Conservation (phyloP, 306 rosid genomes). For the Vigna hirtella region DNA sequence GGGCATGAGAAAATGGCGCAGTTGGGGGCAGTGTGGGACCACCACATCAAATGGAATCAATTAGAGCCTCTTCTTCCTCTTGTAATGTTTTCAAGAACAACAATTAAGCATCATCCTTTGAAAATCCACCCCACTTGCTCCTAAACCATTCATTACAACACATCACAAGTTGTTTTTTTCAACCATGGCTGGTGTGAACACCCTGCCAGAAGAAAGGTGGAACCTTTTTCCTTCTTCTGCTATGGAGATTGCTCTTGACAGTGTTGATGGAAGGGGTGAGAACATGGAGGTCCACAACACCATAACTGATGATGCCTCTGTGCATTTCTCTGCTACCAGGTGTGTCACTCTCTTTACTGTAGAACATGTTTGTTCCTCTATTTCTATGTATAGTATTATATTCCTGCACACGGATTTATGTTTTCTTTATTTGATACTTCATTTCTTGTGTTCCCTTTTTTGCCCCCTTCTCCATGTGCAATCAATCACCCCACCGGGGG, state of each 20-base stretch:
- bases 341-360: constrained; percentile 15
- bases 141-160: constrained; percentile 14
- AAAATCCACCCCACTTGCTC: constrained; percentile 1
- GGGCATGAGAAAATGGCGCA: not conserved
- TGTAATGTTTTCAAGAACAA: not conserved
- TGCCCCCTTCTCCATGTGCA: not conserved
- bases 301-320: constrained; percentile 18
- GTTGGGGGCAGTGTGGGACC: constrained; percentile 29
- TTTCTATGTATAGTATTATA: not conserved
- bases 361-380: not conserved
- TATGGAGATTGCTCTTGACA: not conserved
- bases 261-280: constrained; percentile 10
- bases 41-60: constrained; percentile 10
- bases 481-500: not conserved
- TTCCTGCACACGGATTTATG: not conserved
- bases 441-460: not conserved
- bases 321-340: constrained; percentile 45
- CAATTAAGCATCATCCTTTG: not conserved
- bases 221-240: not conserved
- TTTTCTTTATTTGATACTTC: not conserved
- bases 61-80: constrained; percentile 40
- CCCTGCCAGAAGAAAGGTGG: not conserved
- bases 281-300: not conserved
- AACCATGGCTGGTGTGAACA: constrained; percentile 42
- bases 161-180: not conserved